phyloP scores from a whole-genome alignment of 2,329 filamentous ascomycete genomes.

The Dendryphion nanum region DNA sequence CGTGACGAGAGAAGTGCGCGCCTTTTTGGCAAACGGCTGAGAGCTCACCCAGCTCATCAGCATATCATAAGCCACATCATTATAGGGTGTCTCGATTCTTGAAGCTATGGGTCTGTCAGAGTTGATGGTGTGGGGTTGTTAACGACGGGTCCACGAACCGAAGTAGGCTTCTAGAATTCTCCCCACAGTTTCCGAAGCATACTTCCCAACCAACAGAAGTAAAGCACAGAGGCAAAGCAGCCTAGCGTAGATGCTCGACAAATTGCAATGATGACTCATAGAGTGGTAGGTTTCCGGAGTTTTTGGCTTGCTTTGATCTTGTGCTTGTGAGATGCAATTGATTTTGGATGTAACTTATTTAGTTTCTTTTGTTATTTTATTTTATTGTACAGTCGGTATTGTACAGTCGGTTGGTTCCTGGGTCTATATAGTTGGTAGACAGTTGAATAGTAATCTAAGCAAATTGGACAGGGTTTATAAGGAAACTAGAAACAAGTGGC shows the following conservation, averaged over 20 bases:
- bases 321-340: too few species aligned
- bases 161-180: neutral
- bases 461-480: too few species aligned
- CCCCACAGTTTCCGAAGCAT: neutral
- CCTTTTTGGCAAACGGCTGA: neutral
- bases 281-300: too few species aligned
- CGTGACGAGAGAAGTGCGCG: neutral
- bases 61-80: neutral
- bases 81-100: neutral
- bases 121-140: constrained; percentile 3
- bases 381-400: too few species aligned
- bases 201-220: neutral
- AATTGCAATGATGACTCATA: too few species aligned
- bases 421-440: too few species aligned
- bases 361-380: too few species aligned
- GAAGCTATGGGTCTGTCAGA: neutral
- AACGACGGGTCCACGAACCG: constrained; percentile 4
- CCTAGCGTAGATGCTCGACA: neutral
- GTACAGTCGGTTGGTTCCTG: too few species aligned
- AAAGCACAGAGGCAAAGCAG: neutral
- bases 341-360: too few species aligned
- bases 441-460: too few species aligned
- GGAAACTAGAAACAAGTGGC: too few species aligned
- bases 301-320: too few species aligned
- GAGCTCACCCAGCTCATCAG: neutral